These are phyloP conservation scores for Coemansia sp. DNA, from an alignment of 192 early-diverging fungal species.

Conservation along the genomic window DNA sequence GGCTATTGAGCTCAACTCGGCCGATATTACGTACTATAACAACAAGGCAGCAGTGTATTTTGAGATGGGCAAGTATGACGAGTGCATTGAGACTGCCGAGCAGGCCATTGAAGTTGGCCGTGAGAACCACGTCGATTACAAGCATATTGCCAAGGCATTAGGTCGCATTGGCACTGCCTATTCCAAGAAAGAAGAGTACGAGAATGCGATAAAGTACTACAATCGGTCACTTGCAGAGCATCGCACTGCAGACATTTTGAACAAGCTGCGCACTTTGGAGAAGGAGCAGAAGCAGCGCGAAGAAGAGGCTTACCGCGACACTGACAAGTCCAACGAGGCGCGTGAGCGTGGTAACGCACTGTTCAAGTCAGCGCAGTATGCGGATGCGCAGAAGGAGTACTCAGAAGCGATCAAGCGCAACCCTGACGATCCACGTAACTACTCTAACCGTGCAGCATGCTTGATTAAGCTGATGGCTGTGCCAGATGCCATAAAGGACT, in stretches of 20 bases:
- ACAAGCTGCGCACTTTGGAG: constrained; percentile 82
- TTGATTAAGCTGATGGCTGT: constrained; percentile 93
- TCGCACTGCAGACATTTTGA: constrained; percentile 87
- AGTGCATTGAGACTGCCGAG: constrained; percentile 88
- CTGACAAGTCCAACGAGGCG: constrained; percentile 79
- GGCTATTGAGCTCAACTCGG: constrained; percentile 85
- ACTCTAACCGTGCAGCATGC: constrained; percentile 95
- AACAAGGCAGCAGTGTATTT: constrained; percentile 97
- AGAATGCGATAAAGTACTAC: constrained; percentile 89
- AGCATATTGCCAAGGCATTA: constrained; percentile 91
- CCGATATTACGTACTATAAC: constrained; percentile 89
- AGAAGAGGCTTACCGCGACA: constrained; percentile 84
- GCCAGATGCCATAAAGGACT: constrained; percentile 93
- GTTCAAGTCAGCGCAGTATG: constrained; percentile 86
- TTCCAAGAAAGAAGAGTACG: constrained; percentile 70
- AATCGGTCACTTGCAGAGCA: constrained; percentile 93
- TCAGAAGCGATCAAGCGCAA: constrained; percentile 97
- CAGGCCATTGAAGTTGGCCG: constrained; percentile 89
- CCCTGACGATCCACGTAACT: constrained; percentile 81
- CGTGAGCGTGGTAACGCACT: constrained; percentile 91
- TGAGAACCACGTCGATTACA: constrained; percentile 88
- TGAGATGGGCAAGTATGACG: constrained; percentile 90
- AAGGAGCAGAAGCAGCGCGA: constrained; percentile 75
- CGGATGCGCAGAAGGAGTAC: constrained; percentile 87
- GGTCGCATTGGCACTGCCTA: constrained; percentile 90